Evolutionary conservation across 176 grass and related monocot genomes (phyloP), one percentile per base, ranked within the genome.

Genomic region (Carex myosuroides): DNA sequence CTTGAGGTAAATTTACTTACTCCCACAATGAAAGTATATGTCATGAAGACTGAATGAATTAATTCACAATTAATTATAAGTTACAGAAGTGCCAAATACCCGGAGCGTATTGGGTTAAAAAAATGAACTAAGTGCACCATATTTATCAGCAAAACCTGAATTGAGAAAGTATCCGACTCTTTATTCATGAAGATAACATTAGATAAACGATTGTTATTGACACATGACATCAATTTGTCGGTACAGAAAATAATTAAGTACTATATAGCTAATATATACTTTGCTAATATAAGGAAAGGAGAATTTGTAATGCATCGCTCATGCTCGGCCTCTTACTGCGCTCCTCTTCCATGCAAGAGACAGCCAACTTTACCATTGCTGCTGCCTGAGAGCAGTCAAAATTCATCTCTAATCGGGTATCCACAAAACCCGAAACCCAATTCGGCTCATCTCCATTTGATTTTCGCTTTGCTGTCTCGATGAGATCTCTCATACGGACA

Each of bases 241-340:
- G 57, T 16, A 59, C 57, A 59, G 16, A 59, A n/a, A 59, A 0
- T 16, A 48, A 48, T 11, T 11, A 48, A 11, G 46, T 8, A 67
- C 4, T 2, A 37, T 17, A 13, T 67, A 67, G 13, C 29, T 2
- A 14, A 66, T 37, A 37, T 37, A 4, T 29, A 64, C 3, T 33
- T 66, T 2, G 1, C 9, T 62, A 64, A 64, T 26, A 6, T 14
- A 67, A 83, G 30, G 53, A 62, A 79, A 88, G 85, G 5, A 97
- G 86, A 14, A 83, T 79, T 56, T 83, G 87, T 46, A 68, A 61
- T 72, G 89, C 84, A 41, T 85, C 79, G 81, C 89, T 89, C 91
- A 93, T 96, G 76, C 80, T 89, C 14, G 91, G 93, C 50, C 93
- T 91, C 60, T 89, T 93, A 82, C 69, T 83, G 80, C 87, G 87